These are phyloP conservation scores for Talaromyces adpressus DNA, from an alignment of 495 filamentous ascomycete genomes.

Conservation along the genomic window DNA sequence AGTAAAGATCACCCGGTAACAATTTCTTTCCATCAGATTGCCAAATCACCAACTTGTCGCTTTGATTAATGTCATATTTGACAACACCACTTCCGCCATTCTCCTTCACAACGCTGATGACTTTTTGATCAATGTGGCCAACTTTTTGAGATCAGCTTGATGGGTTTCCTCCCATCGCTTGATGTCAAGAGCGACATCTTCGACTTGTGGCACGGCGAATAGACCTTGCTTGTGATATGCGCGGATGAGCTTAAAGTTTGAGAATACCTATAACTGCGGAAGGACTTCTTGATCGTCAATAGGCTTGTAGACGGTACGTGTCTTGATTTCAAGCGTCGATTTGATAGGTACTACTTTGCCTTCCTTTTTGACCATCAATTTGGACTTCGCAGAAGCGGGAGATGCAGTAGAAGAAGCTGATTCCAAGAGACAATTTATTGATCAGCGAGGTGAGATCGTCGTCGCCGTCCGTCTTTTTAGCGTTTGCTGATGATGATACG, in stretches of 20 bases:
- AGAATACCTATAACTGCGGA: conserved; percentile 44
- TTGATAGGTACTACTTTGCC: conserved; percentile 13
- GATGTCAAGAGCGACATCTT: conserved; percentile 29
- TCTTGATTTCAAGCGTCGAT: conserved; percentile 37
- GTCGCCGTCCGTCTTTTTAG: not conserved
- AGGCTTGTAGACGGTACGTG: conserved; percentile 27
- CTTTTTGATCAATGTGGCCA: conserved; percentile 27
- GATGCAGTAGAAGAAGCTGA: not conserved
- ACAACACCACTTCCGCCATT: not conserved
- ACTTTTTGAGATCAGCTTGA: conserved; percentile 21
- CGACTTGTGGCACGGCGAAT: conserved; percentile 28
- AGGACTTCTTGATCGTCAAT: conserved; percentile 29
- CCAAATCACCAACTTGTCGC: not conserved
- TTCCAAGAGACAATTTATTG: conserved; percentile 22
- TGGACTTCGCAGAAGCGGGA: conserved; percentile 15
- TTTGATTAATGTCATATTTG: not conserved
- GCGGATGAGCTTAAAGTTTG: conserved; percentile 41
- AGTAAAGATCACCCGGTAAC: not conserved
- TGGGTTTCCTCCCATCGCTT: conserved; percentile 31
- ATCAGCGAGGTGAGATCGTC: conserved; percentile 19
- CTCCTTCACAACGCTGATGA: conserved; percentile 12
- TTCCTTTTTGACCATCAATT: conserved; percentile 23
- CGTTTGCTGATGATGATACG: not conserved
- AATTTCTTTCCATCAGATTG: not conserved
- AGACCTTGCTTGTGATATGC: conserved; percentile 38